Base-by-base conservation (phyloP, 768 basidiomycete genomes). In the Lentinula raphanica region DNA sequence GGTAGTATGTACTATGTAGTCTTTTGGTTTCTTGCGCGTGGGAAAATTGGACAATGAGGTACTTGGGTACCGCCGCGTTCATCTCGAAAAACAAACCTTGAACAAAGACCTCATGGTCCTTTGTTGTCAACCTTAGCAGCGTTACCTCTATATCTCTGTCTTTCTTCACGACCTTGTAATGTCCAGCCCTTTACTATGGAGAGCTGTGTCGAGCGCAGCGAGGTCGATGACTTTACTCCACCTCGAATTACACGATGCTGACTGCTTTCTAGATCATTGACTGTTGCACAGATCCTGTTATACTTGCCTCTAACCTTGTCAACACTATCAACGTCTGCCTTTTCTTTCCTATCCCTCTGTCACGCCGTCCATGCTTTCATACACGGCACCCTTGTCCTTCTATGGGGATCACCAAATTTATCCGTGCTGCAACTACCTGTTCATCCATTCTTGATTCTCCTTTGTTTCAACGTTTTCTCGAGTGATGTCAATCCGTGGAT, bases 381-480 rank as follows among this genome's bases (percentile, higher is more conserved):
- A 48, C 92, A 94, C 76, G 90, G 91, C 57, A 90, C 90, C 2
- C 77, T 92, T 65, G 76, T 83, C 59, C 77, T 89, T 40, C 63
- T 90, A 58, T 89, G 84, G 83, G 83, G 84, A 57, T 89, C 88
- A 12, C 76, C 83, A 46, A 80, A 83, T 13, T 77, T 93, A 51
- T 85, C 89, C 13, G 78, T 94, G 59, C 76, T 92, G 57, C 92
- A 94, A 72, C 81, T 93, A 31, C 92, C 92, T 8, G 85, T 92
- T 77, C 91, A 93, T 69, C 86, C 91, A 0, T 90, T 93, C 71
- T 79, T 94, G 32, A 84, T 94, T 42, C 85, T 94, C 49, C 82
- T 93, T 58, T 90, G 84, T 68, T 94, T 94, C 80, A 94, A 94
- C 68, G 79, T 85, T 36, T 92, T 92, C 71, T 83, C 90, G 1